Evolutionary conservation across 176 grass and related monocot genomes (phyloP).

Genomic region (Zea luxurians): DNA sequence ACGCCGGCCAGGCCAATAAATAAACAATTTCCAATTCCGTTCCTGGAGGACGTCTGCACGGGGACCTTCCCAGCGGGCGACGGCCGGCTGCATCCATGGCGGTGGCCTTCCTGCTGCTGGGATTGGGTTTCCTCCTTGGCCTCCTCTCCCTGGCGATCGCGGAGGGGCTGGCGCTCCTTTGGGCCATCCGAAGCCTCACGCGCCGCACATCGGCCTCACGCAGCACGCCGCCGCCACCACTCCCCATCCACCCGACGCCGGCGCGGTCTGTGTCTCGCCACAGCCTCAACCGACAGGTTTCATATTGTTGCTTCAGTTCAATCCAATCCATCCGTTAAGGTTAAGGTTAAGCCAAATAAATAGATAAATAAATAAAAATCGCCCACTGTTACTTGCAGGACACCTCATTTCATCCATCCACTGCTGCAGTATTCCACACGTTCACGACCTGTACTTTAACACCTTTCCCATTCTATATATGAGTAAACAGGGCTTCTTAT

Average conservation of each 20-base stretch:
- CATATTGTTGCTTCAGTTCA: neutral
- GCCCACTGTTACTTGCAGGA: no score
- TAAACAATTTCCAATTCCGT: neutral
- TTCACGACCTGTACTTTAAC: neutral
- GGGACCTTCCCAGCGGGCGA: neutral
- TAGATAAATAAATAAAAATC: no score
- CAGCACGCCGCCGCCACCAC: neutral
- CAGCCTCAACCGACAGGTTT: neutral
- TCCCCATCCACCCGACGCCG: neutral
- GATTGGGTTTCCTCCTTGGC: slow-evolving; percentile 41
- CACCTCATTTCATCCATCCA: neutral
- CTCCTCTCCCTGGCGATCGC: slow-evolving; percentile 37
- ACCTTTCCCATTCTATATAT: neutral
- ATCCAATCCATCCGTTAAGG: neutral
- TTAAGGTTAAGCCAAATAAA: no score
- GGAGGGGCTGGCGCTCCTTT: slow-evolving; percentile 34
- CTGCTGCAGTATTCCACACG: no score
- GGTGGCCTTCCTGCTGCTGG: slow-evolving; percentile 13
- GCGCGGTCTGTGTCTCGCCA: neutral
- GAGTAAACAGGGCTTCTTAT: slow-evolving; percentile 57
- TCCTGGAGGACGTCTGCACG: no score
- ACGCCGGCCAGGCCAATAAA: neutral
- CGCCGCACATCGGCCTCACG: neutral
- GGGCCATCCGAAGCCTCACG: slow-evolving; percentile 25
- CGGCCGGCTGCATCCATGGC: slow-evolving; percentile 12